These are phyloP conservation scores for Ogataea siamensis DNA, from an alignment of 805 yeast species.

Conservation along the genomic window DNA sequence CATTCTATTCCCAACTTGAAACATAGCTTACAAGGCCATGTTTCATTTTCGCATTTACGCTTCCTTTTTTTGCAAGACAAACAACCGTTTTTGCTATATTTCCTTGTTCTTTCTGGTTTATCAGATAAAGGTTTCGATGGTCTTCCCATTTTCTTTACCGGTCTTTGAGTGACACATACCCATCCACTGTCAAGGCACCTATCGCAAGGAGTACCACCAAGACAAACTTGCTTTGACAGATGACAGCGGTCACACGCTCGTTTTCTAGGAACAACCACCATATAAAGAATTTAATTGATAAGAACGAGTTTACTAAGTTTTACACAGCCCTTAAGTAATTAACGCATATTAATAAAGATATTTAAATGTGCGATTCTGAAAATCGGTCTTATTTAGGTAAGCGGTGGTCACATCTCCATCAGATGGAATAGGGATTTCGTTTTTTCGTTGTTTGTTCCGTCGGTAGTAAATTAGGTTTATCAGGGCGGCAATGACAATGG, in stretches of 20 bases:
- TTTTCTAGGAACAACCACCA: conserved; percentile 4
- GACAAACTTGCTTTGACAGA: conserved; percentile 27
- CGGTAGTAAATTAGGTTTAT: conserved; percentile 46
- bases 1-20: conserved; percentile 9
- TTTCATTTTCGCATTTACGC: conserved; percentile 29
- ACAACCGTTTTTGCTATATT: conserved; percentile 22
- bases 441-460: conserved; percentile 43
- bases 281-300: neutral
- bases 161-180: conserved; percentile 20
- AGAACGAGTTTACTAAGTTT: neutral
- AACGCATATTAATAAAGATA: conserved; percentile 40
- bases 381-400: conserved; percentile 52
- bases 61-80: conserved; percentile 24
- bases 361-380: conserved; percentile 54
- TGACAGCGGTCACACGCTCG: conserved; percentile 33
- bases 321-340: neutral
- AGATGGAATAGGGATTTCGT: conserved; percentile 25
- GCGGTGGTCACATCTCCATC: conserved; percentile 41
- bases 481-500: conserved; percentile 39
- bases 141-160: conserved; percentile 25
- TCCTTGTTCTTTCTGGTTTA: conserved; percentile 9
- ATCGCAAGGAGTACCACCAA: conserved; percentile 24
- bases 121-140: conserved; percentile 12
- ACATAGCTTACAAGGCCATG: conserved; percentile 28
- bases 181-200: conserved; percentile 16